Conservation (phyloP, 805 yeast genomes). For the Candida taoyuanica region DNA sequence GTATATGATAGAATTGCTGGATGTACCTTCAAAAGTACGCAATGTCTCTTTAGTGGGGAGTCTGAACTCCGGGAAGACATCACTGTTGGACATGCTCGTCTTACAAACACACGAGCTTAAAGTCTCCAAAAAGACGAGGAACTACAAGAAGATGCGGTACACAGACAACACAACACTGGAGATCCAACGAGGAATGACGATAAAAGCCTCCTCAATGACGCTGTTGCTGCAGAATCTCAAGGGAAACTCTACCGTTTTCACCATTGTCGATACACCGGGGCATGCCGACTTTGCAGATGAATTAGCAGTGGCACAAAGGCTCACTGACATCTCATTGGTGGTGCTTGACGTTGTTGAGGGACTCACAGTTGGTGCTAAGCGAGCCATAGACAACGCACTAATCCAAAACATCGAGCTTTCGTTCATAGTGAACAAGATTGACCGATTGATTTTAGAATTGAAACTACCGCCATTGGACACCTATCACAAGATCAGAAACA, state of each 20-base stretch:
- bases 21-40: constrained; percentile 59
- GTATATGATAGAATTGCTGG: constrained; percentile 48
- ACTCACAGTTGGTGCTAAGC: constrained; percentile 50
- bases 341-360: constrained; percentile 90
- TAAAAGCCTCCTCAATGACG: constrained; percentile 59
- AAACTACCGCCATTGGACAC: constrained; percentile 71
- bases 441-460: constrained; percentile 77
- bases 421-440: constrained; percentile 75
- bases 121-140: constrained; percentile 50
- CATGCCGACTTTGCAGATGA: constrained; percentile 85
- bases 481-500: constrained; percentile 57
- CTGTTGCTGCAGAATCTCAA: constrained; percentile 49
- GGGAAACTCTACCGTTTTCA: constrained; percentile 53
- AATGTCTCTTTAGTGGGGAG: constrained; percentile 80
- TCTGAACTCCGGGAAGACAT: constrained; percentile 81
- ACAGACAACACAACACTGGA: constrained; percentile 73
- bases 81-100: constrained; percentile 65
- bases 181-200: constrained; percentile 61
- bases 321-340: constrained; percentile 61
- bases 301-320: constrained; percentile 47
- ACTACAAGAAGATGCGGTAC: constrained; percentile 61
- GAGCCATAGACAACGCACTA: constrained; percentile 49
- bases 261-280: constrained; percentile 86
- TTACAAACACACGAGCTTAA: constrained; percentile 52
- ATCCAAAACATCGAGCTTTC: constrained; percentile 46